A percentile compares a stretch with the other conserved stretches of the same genome.
Evolutionary conservation across 148 eudicot genomes (phyloP).

Genomic region (Fallopia convolvulus): DNA sequence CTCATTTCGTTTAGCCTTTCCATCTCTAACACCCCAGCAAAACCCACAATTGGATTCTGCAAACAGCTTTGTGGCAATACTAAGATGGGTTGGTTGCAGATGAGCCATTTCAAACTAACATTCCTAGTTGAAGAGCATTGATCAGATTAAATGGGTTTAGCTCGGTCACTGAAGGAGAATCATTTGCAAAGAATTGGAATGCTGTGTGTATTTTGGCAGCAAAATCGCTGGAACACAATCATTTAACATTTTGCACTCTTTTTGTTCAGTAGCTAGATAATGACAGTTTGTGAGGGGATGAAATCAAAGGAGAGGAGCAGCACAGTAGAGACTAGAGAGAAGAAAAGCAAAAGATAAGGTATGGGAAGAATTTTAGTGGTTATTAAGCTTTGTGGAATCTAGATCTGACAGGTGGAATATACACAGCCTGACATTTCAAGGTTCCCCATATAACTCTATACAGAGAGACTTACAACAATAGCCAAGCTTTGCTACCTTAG

Average conservation of each 20-base stretch:
- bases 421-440: constrained; percentile 3
- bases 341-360: constrained; percentile 7
- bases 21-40: not conserved
- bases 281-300: not conserved
- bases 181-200: not conserved
- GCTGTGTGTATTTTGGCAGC: not conserved
- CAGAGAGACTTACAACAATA: no score
- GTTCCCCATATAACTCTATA: not conserved
- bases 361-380: constrained; percentile 2
- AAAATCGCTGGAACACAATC: not conserved
- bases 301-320: not conserved
- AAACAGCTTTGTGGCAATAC: constrained; percentile 18
- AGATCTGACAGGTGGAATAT: constrained; percentile 11
- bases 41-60: constrained; percentile 13
- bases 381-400: not conserved
- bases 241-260: not conserved
- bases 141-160: not conserved
- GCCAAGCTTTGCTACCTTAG: not conserved
- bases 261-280: not conserved
- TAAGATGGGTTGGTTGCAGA: constrained; percentile 26
- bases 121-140: not conserved
- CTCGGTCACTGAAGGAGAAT: not conserved
- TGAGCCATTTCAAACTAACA: constrained; percentile 20
- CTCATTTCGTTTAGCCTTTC: not conserved
- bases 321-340: not conserved